Percentiles rank a stretch among this genome's conserved stretches.
phyloP scores from a whole-genome alignment of 139 green algal species.

The Chlamydomonas schloesseri region DNA sequence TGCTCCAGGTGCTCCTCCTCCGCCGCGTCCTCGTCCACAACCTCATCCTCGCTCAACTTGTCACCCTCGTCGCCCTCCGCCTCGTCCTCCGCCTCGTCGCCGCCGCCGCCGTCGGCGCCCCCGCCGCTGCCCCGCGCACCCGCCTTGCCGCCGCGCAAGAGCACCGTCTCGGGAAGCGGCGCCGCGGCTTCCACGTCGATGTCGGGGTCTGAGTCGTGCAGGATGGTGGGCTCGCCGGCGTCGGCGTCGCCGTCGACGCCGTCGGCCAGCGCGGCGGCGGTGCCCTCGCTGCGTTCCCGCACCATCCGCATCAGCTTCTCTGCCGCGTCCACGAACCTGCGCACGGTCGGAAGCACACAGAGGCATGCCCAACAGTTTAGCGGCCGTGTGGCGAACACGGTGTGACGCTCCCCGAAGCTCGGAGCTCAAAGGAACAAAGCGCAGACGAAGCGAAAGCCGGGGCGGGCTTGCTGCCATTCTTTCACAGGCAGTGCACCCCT shows the following conservation, averaged over 20 bases:
- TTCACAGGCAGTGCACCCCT: too few relatives aligned
- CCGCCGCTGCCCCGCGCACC: neutral
- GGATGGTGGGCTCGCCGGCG: slow-evolving; percentile 2
- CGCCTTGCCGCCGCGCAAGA: neutral
- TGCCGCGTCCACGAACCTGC: slow-evolving; percentile 11
- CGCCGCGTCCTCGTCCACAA: neutral
- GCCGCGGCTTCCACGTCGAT: neutral
- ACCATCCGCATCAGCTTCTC: slow-evolving; percentile 23
- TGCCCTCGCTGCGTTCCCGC: neutral
- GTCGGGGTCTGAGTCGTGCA: neutral
- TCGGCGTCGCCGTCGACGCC: neutral
- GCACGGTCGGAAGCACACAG: neutral
- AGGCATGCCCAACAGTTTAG: too few relatives aligned
- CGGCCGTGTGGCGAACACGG: too few relatives aligned
- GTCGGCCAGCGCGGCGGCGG: neutral
- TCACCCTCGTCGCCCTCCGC: neutral
- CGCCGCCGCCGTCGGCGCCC: neutral
- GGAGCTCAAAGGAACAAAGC: too few relatives aligned
- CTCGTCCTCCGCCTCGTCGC: too few relatives aligned
- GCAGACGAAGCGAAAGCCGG: too few relatives aligned
- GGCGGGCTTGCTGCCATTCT: too few relatives aligned
- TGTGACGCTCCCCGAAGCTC: too few relatives aligned
- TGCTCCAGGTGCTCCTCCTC: slow-evolving; percentile 25
- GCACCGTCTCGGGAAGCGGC: too few relatives aligned
- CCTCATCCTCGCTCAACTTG: neutral